phyloP scores from a whole-genome alignment of 805 yeast genomes.

The Candida boidinii region DNA sequence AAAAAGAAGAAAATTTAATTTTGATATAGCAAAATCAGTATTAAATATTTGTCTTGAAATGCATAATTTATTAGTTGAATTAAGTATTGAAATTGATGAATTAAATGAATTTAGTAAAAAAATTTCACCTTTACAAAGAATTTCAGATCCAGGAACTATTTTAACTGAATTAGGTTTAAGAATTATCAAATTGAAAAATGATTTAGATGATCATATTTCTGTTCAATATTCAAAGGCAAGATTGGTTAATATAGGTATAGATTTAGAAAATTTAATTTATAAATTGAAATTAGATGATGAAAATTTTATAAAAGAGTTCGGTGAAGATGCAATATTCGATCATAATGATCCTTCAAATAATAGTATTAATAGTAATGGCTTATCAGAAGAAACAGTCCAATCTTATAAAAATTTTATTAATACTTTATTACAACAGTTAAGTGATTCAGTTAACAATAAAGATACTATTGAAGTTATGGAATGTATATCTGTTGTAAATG shows the following conservation, averaged over 20 bases:
- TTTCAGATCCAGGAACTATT: slow-evolving; percentile 45
- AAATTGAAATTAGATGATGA: slow-evolving; percentile 13
- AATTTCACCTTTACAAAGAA: slow-evolving; percentile 35
- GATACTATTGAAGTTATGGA: slow-evolving; percentile 56
- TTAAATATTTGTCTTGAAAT: slow-evolving; percentile 40
- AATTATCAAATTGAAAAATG: slow-evolving; percentile 40
- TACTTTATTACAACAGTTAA: slow-evolving; percentile 48
- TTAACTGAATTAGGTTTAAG: slow-evolving; percentile 36
- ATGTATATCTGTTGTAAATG: slow-evolving; percentile 57
- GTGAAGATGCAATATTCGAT: too few relatives aligned
- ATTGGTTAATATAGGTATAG: slow-evolving; percentile 55
- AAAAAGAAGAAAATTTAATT: slow-evolving; percentile 36
- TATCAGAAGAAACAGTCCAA: slow-evolving; percentile 32
- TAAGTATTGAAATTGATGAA: slow-evolving; percentile 38
- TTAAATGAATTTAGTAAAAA: slow-evolving; percentile 34
- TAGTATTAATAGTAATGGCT: slow-evolving; percentile 7
- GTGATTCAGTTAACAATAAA: slow-evolving; percentile 40
- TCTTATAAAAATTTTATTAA: slow-evolving; percentile 54
- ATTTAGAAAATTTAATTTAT: slow-evolving; percentile 35
- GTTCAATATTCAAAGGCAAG: slow-evolving; percentile 59
- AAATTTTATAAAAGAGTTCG: background rate
- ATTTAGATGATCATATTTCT: slow-evolving; percentile 42
- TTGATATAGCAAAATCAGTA: slow-evolving; percentile 46
- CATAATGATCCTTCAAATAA: slow-evolving; percentile 4
- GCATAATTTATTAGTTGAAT: slow-evolving; percentile 30